Evolutionary conservation across 768 basidiomycete genomes (phyloP), one percentile per base, ranked within the genome.

Genomic region (Pleurotus ostreatus): DNA sequence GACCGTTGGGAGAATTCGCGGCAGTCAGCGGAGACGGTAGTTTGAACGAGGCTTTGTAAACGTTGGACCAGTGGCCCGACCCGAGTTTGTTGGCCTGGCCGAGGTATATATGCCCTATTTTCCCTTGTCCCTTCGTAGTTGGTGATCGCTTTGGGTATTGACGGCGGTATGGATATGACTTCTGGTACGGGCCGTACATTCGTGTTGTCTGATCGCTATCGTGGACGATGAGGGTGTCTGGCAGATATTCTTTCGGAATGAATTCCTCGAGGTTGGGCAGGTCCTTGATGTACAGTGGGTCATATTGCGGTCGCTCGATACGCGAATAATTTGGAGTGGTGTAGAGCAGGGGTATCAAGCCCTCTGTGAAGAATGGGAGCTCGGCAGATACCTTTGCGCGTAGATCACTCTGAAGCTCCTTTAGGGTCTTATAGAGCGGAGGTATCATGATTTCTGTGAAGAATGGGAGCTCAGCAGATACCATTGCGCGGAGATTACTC

Each of bases 21-120:
- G 44, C 25, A 9, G 66, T 62, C 7, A 72, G 38, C 11, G 71
- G 64, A 1, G 63, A 65, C 8, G 80, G 77, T 1, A 79, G 63
- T 4, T 68, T 68, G 60, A 79, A 69, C 12, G 72, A 65, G 1
- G 68, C 72, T 18, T 68, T 68, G 57, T 74, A 71, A 2, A 80
- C 79, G 39, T 62, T 60, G 5, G 66, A 62, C 46, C 65, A 64
- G 46, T 63, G 59, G 5, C 66, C 66, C n/a, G 55, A 49, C 5
- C 66, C 66, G 11, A 65, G 44, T 13, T 57, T 43, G 47, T 57
- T 57, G 7, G 58, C 41, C 11, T 59, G 57, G 5, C 55, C 56
- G 1, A 66, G 56, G 45, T 66, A 57, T 2, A 66, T 49, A 39
- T 61, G 57, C 1, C 53, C 63, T 39, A 45, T 9, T 40, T 56